Base-by-base conservation (phyloP, 495 filamentous ascomycete species). In the Penicillium chermesinum region DNA sequence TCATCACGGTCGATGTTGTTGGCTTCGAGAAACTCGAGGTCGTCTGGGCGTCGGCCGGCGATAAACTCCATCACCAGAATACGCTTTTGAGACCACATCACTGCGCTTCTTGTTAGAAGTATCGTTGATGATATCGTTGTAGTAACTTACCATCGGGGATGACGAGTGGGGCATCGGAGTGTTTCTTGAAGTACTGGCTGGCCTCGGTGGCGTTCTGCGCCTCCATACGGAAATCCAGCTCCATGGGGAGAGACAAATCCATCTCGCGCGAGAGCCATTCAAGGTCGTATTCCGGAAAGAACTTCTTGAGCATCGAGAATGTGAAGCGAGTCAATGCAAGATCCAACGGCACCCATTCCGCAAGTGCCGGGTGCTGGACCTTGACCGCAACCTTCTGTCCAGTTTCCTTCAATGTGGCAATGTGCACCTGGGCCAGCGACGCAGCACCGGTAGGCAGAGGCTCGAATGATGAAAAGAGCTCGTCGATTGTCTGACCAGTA, bases 11-110 rank as follows among this genome's bases (percentile, higher is more conserved):
- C 85, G 61, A 99, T 96, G 44, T 78, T 75, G 64, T 93, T 87
- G 7, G 78, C 69, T 66, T 96, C 94, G 2, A 97, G 73, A 65
- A 82, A 97, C 7, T 75, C 80, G 2, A 97, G 80, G 62, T 99
- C 90, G 59, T 99, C 94, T 10, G 89, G 85, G 36, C 94, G 88
- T 52, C 79, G 76, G 21, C 94, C 94, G 17, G 89, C 77, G 44
- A 96, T 79, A 65, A 86, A 93, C 20, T 96, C 90, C 94, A 99
- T 97, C 9, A 96, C 91, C 5, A 97, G 69, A 18, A 99, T 93
- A 17, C 94, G 82, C 55, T 85, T 82, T 62, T 87, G 84, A 9
- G 89, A 85, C 89, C 89, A 97, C 30, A 94, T 71, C 2, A 97
- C 91, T 80, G 17, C 3, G 32, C 5, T 0, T 4, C 6, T 43